Conservation (phyloP, 2,329 filamentous ascomycete genomes). For the Akanthomyces dipterigenus region DNA sequence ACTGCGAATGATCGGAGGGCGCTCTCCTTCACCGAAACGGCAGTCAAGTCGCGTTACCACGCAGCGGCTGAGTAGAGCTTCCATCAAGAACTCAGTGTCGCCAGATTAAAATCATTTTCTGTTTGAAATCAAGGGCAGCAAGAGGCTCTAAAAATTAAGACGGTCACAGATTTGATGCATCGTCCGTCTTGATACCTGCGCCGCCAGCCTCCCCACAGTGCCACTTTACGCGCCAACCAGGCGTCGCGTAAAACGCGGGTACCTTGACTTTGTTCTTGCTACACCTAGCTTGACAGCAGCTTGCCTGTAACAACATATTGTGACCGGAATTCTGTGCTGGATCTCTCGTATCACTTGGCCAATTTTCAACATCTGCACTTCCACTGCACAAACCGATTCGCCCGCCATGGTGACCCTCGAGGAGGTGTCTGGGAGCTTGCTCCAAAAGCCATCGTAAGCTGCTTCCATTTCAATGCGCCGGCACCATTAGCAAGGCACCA, state of each 20-base stretch:
- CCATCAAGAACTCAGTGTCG: no score
- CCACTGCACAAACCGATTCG: background rate
- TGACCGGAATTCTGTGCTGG: background rate
- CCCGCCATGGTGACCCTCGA: slow-evolving; percentile 37
- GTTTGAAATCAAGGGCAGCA: no score
- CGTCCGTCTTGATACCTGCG: background rate
- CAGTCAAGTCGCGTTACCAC: no score
- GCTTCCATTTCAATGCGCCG: background rate
- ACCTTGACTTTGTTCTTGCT: background rate
- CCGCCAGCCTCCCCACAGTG: background rate
- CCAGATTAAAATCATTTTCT: no score
- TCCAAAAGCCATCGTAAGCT: slow-evolving; percentile 44
- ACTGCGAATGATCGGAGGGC: no score
- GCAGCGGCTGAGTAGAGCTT: no score
- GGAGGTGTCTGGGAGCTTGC: slow-evolving; percentile 35
- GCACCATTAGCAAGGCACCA: background rate
- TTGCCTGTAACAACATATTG: background rate
- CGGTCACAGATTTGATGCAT: no score
- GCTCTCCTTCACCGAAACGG: no score
- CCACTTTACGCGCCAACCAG: slow-evolving; percentile 10
- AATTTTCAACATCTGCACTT: background rate
- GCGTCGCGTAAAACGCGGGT: slow-evolving; percentile 12
- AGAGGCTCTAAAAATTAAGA: no score
- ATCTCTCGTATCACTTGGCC: background rate
- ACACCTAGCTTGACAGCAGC: background rate